Evolutionary conservation across 352 stramenopile genomes (phyloP).

Genomic region (Phytopythium oedochilum): DNA sequence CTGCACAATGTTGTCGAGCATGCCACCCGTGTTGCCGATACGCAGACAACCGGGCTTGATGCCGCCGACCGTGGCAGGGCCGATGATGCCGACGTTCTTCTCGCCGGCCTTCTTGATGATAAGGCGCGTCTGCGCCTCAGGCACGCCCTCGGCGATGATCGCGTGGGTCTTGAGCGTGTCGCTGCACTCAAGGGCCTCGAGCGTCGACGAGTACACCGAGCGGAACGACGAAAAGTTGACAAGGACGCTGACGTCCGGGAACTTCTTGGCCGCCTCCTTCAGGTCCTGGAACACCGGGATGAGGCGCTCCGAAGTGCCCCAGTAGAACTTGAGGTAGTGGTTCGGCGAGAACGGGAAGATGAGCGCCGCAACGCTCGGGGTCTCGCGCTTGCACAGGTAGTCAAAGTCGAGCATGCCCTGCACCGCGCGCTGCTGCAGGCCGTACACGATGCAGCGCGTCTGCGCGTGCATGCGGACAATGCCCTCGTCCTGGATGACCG

Average conservation of each 20-base stretch:
- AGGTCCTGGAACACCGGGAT: slow-evolving; percentile 92
- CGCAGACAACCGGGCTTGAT: slow-evolving; percentile 97
- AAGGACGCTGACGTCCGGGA: slow-evolving; percentile 91
- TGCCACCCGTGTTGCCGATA: slow-evolving; percentile 97
- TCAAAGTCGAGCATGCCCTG: slow-evolving; percentile 98
- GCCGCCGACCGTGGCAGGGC: slow-evolving; percentile 94
- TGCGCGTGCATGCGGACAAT: slow-evolving; percentile 85
- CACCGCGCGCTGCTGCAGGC: slow-evolving; percentile 91
- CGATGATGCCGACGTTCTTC: slow-evolving; percentile 93
- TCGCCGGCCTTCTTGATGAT: slow-evolving; percentile 92
- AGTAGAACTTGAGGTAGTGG: slow-evolving; percentile 97
- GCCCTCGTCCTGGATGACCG: slow-evolving; percentile 76
- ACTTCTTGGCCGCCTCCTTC: slow-evolving; percentile 91
- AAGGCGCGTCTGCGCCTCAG: slow-evolving; percentile 92
- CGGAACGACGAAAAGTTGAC: slow-evolving; percentile 98
- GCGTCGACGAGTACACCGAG: slow-evolving; percentile 93
- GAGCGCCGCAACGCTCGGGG: slow-evolving; percentile 91
- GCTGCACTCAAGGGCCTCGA: slow-evolving; percentile 93
- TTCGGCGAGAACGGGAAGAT: slow-evolving; percentile 95
- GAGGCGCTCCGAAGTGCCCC: slow-evolving; percentile 92
- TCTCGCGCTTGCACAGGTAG: slow-evolving; percentile 95
- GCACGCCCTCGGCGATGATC: slow-evolving; percentile 97
- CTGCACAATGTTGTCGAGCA: slow-evolving; percentile 98
- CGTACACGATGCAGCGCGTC: slow-evolving; percentile 94
- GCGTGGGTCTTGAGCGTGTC: slow-evolving; percentile 94